phyloP scores from a whole-genome alignment of 768 basidiomycete genomes.

The Russula brevipes region DNA sequence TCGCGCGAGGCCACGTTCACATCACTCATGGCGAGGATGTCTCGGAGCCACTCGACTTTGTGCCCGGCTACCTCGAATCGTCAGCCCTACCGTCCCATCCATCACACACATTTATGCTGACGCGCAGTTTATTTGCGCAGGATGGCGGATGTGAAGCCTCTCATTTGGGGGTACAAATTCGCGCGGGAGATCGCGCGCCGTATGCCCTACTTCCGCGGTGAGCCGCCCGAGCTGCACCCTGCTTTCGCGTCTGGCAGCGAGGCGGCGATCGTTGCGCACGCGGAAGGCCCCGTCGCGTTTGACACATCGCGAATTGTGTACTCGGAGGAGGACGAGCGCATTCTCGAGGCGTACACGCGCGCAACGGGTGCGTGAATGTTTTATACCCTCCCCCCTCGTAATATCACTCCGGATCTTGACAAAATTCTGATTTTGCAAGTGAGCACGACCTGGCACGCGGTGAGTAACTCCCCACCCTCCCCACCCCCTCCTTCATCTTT shows the following conservation, averaged over 20 bases:
- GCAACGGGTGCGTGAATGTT: conserved; percentile 8
- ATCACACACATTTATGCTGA: neutral
- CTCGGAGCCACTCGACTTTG: conserved; percentile 26
- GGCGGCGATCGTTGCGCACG: conserved; percentile 25
- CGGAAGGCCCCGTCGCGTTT: conserved; percentile 27
- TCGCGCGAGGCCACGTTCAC: conserved; percentile 27
- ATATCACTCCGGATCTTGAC: no score
- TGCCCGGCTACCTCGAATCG: conserved; percentile 27
- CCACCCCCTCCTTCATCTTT: neutral
- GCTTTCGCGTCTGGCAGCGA: conserved; percentile 31
- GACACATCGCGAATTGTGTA: conserved; percentile 33
- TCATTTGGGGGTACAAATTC: conserved; percentile 53
- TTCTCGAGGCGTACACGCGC: conserved; percentile 31
- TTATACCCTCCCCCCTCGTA: neutral
- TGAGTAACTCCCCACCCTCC: neutral
- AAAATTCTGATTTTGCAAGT: neutral
- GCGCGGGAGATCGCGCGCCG: conserved; percentile 51
- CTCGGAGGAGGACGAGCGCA: conserved; percentile 34
- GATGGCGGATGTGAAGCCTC: conserved; percentile 35
- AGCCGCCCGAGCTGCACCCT: conserved; percentile 30
- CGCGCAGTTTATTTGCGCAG: neutral
- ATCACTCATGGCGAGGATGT: conserved; percentile 26
- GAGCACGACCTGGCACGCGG: conserved; percentile 13
- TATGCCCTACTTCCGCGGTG: conserved; percentile 40
- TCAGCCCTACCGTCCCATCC: neutral